Evolutionary conservation across 352 stramenopile genomes (phyloP).

Genomic region (Globisporangium iwayamae): DNA sequence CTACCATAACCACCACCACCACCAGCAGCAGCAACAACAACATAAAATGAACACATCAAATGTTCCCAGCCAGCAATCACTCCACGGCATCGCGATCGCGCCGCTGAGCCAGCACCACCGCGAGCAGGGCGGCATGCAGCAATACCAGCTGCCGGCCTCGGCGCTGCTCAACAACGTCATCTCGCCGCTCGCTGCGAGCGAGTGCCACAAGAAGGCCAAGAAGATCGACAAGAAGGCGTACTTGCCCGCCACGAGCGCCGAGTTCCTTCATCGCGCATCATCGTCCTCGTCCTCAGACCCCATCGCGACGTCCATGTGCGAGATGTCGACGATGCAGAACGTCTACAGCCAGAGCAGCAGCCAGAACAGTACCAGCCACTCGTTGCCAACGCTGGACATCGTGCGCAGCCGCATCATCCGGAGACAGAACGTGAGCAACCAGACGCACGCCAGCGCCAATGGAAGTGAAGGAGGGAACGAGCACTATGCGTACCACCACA

Average conservation of each 20-base stretch:
- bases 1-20: not conserved
- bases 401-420: constrained; percentile 65
- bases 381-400: constrained; percentile 56
- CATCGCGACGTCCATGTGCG: constrained; percentile 16
- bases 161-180: constrained; percentile 65
- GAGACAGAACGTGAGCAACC: constrained; percentile 32
- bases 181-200: constrained; percentile 57
- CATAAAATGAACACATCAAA: constrained; percentile 22
- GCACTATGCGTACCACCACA: constrained; percentile 24
- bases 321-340: constrained; percentile 15
- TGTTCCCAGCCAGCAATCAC: constrained; percentile 30
- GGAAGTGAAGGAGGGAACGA: constrained; percentile 22
- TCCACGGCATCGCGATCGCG: constrained; percentile 29
- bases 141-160: constrained; percentile 29
- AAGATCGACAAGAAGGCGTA: constrained; percentile 55
- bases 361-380: constrained; percentile 15
- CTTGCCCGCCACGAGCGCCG: constrained; percentile 9
- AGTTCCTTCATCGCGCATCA: constrained; percentile 20
- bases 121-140: constrained; percentile 13
- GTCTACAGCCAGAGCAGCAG: constrained; percentile 15
- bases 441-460: constrained; percentile 8
- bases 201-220: constrained; percentile 73
- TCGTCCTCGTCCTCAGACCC: constrained; percentile 20
- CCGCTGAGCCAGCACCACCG: constrained; percentile 21
- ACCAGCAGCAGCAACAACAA: constrained; percentile 21